phyloP scores from a whole-genome alignment of 805 yeast genomes.

The Brettanomyces sp. region DNA sequence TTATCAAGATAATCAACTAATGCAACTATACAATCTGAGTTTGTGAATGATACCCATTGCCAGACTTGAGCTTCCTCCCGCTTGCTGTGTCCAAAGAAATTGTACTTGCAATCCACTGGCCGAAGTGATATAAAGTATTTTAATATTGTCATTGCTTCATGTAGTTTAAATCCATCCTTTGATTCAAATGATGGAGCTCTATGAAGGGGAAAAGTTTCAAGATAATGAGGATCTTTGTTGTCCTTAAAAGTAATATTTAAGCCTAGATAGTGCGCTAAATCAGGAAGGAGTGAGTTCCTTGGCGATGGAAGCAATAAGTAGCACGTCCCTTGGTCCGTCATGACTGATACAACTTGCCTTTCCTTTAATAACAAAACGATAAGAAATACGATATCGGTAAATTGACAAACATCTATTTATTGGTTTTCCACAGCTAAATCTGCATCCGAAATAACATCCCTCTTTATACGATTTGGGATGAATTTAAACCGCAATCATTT shows the following conservation, averaged over 20 bases:
- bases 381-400: too few species aligned
- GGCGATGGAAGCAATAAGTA: constrained; percentile 15
- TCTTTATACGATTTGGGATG: too few species aligned
- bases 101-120: constrained; percentile 17
- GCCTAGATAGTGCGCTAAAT: constrained; percentile 42
- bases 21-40: constrained; percentile 38
- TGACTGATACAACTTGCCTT: background rate
- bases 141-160: constrained; percentile 55
- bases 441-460: too few species aligned
- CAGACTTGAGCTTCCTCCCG: constrained; percentile 53
- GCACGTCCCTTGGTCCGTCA: constrained; percentile 11
- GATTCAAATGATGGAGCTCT: constrained; percentile 58
- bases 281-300: constrained; percentile 31
- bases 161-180: constrained; percentile 55
- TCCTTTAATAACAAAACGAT: too few species aligned
- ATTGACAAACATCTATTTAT: too few species aligned
- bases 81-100: constrained; percentile 45
- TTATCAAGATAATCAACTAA: background rate
- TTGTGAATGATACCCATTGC: constrained; percentile 70
- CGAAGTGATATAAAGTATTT: constrained; percentile 31
- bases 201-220: constrained; percentile 49
- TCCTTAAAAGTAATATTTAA: constrained; percentile 43
- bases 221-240: constrained; percentile 31
- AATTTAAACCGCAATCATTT: too few species aligned
- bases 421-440: too few species aligned